These are phyloP conservation scores for Phytophthora constricta DNA, from an alignment of 352 stramenopile species.

Conservation along the genomic window DNA sequence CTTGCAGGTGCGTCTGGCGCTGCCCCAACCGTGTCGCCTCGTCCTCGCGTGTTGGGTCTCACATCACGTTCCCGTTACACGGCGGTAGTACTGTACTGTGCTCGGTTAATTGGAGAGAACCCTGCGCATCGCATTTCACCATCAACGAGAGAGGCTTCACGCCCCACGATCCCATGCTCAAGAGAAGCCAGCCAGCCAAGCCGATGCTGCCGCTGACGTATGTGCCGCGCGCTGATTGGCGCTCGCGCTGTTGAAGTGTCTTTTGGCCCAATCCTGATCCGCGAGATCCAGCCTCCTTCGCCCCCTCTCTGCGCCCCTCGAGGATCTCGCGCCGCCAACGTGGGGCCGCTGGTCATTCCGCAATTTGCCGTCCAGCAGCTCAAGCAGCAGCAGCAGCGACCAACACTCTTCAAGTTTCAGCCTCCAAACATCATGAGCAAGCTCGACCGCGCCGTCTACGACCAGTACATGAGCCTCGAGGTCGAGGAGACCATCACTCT, in stretches of 20 bases:
- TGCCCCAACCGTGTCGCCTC: too few relatives aligned
- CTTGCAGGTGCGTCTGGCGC: too few relatives aligned
- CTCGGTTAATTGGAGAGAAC: too few relatives aligned
- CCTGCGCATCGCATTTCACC: too few relatives aligned
- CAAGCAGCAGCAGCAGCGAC: not conserved
- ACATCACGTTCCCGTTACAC: too few relatives aligned
- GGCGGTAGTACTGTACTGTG: too few relatives aligned
- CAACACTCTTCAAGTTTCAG: constrained; percentile 18
- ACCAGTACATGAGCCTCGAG: constrained; percentile 77
- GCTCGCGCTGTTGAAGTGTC: not conserved
- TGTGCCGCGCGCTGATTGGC: not conserved
- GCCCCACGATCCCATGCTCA: not conserved
- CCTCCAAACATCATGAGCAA: constrained; percentile 90
- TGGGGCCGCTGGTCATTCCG: constrained; percentile 69
- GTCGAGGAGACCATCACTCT: constrained; percentile 55
- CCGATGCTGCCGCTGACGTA: not conserved
- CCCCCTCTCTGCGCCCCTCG: not conserved
- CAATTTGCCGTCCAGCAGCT: constrained; percentile 41
- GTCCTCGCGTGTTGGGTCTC: too few relatives aligned
- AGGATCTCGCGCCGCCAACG: not conserved
- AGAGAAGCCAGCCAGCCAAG: not conserved
- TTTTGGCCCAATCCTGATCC: not conserved
- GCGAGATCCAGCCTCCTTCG: not conserved
- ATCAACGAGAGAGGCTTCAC: not conserved
- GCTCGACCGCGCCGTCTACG: constrained; percentile 82